These are phyloP conservation scores for Kodamaea restingae DNA, from an alignment of 805 yeast species.

Conservation along the genomic window DNA sequence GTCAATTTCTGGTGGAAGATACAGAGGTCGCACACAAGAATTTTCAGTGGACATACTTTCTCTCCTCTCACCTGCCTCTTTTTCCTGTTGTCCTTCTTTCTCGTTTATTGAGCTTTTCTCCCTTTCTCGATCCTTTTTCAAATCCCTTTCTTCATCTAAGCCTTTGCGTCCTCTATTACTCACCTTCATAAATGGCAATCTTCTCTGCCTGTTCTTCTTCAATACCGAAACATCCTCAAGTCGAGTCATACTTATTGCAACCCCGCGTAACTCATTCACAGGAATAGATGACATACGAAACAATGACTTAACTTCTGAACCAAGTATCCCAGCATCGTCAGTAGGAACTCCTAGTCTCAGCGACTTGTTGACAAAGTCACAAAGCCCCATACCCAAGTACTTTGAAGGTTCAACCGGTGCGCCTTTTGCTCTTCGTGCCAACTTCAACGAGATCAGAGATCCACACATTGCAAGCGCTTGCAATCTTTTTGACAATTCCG, in stretches of 20 bases:
- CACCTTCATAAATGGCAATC: conserved; percentile 15
- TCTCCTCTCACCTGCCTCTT: no score
- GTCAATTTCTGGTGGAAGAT: conserved; percentile 41
- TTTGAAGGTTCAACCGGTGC: conserved; percentile 79
- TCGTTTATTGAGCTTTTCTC: not conserved
- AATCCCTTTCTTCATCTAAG: no score
- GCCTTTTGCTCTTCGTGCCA: conserved; percentile 57
- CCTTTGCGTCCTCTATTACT: not conserved
- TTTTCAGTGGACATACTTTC: no score
- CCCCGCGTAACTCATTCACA: conserved; percentile 69
- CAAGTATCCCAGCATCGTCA: conserved; percentile 55
- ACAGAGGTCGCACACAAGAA: not conserved
- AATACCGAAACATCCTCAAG: conserved; percentile 34
- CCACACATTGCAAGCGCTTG: conserved; percentile 46
- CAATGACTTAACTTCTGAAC: conserved; percentile 54
- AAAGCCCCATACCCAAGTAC: conserved; percentile 78
- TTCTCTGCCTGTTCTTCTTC: conserved; percentile 21
- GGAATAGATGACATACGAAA: conserved; percentile 56
- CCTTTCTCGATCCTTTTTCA: not conserved
- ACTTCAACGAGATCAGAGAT: conserved; percentile 55
- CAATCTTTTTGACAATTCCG: conserved; percentile 57
- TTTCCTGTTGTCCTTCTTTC: not conserved
- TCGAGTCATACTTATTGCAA: conserved; percentile 65
- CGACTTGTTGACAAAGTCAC: conserved; percentile 60
- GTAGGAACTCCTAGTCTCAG: conserved; percentile 60